Percentiles rank a stretch among this genome's conserved stretches.
These are phyloP conservation scores for Aureobasidium sp. DNA, from an alignment of 2,329 filamentous ascomycete species.

Conservation along the genomic window DNA sequence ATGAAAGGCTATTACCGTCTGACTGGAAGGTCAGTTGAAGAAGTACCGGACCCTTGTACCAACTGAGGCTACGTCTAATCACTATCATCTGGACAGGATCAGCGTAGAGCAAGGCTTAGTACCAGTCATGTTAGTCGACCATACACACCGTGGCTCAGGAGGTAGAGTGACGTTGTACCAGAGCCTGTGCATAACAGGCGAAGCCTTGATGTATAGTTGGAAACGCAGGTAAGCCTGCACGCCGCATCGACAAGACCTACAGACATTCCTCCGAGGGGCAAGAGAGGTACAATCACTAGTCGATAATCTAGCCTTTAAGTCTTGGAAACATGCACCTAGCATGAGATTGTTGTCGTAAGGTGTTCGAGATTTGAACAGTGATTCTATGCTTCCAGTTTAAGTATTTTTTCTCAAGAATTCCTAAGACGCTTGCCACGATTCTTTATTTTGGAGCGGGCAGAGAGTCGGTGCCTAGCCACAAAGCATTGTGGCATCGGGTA, in stretches of 20 bases:
- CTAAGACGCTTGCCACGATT: background rate
- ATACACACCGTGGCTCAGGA: background rate
- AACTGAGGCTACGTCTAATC: background rate
- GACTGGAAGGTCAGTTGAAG: background rate
- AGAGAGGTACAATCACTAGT: background rate
- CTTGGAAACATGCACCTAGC: background rate
- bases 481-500: background rate
- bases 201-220: background rate
- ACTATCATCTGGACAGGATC: background rate
- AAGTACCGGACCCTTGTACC: background rate
- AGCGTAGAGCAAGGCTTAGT: background rate
- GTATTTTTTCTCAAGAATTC: background rate
- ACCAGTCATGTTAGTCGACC: background rate
- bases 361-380: background rate
- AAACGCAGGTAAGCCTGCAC: background rate
- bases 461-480: background rate
- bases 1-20: background rate
- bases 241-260: background rate
- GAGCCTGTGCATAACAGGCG: background rate
- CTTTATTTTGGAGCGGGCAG: background rate
- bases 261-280: background rate
- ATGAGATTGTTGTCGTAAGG: background rate
- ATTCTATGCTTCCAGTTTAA: background rate
- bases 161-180: background rate
- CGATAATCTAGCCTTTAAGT: background rate